Conservation (phyloP, 345 rosid genomes). For the Moringa oleifera region DNA sequence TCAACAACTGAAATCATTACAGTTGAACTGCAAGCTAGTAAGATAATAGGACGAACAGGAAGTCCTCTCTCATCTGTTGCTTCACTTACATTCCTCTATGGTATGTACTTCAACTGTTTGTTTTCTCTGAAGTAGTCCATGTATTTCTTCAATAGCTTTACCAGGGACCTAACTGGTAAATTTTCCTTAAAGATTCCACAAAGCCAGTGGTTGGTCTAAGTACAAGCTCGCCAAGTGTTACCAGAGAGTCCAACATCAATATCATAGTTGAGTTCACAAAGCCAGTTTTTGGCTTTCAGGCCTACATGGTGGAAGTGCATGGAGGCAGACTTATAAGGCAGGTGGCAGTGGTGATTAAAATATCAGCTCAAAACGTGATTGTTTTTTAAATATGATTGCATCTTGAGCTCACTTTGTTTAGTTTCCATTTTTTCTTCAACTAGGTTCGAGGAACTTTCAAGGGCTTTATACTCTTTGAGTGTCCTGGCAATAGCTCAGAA, state of each 20-base stretch:
- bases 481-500: slow-evolving; percentile 23
- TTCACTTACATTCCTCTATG: slow-evolving; percentile 39
- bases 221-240: slow-evolving; percentile 32
- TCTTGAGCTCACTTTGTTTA: slow-evolving; percentile 5
- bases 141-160: neutral
- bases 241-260: slow-evolving; percentile 31
- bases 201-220: slow-evolving; percentile 39
- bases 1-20: slow-evolving; percentile 32
- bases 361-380: neutral
- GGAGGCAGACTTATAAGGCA: slow-evolving; percentile 58
- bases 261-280: slow-evolving; percentile 44
- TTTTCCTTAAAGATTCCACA: slow-evolving; percentile 27
- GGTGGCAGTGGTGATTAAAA: slow-evolving; percentile 27
- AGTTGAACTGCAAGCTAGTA: slow-evolving; percentile 29
- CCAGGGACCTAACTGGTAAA: slow-evolving; percentile 8
- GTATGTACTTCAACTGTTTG: slow-evolving; percentile 17
- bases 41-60: slow-evolving; percentile 36
- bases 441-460: slow-evolving; percentile 41
- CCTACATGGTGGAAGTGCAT: slow-evolving; percentile 32
- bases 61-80: slow-evolving; percentile 32
- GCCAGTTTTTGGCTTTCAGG: slow-evolving; percentile 50
- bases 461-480: slow-evolving; percentile 44
- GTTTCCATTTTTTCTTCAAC: no score
- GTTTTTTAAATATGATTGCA: no score
- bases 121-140: slow-evolving; percentile 4